Conservation (phyloP, 345 rosid genomes). For the Salix brachista region DNA sequence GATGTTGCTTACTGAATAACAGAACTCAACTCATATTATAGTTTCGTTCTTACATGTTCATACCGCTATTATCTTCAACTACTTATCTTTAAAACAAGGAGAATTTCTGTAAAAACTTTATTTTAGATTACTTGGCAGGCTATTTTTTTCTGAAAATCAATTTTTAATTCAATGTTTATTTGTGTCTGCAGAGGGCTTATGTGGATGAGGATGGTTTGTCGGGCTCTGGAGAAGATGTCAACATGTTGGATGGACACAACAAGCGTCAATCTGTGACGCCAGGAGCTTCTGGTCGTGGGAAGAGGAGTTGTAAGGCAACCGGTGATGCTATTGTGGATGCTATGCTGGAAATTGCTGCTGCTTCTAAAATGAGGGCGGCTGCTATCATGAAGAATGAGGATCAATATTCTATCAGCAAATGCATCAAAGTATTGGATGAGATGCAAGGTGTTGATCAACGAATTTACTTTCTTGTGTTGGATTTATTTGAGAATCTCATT, state of each 20-base stretch:
- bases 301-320: constrained; percentile 66
- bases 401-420: constrained; percentile 73
- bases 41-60: no score
- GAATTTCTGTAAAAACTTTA: no score
- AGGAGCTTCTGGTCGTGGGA: constrained; percentile 45
- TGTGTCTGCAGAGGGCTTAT: no score
- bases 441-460: constrained; percentile 68
- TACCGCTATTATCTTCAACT: no score
- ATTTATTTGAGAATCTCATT: constrained; percentile 65
- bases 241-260: constrained; percentile 54
- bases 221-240: constrained; percentile 55
- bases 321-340: constrained; percentile 92
- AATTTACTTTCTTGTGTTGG: constrained; percentile 65
- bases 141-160: no score
- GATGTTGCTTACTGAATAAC: no score
- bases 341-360: constrained; percentile 85
- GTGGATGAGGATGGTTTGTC: constrained; percentile 52
- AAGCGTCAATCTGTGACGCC: constrained; percentile 41
- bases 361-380: constrained; percentile 72
- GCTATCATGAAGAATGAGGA: constrained; percentile 62
- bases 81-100: no score
- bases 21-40: no score
- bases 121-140: no score
- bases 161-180: no score
- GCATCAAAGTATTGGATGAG: constrained; percentile 74